A percentile compares a stretch with the other conserved stretches of the same genome.
These are phyloP conservation scores for Aspergillus sparsus DNA, from an alignment of 495 filamentous ascomycete species.

Conservation along the genomic window DNA sequence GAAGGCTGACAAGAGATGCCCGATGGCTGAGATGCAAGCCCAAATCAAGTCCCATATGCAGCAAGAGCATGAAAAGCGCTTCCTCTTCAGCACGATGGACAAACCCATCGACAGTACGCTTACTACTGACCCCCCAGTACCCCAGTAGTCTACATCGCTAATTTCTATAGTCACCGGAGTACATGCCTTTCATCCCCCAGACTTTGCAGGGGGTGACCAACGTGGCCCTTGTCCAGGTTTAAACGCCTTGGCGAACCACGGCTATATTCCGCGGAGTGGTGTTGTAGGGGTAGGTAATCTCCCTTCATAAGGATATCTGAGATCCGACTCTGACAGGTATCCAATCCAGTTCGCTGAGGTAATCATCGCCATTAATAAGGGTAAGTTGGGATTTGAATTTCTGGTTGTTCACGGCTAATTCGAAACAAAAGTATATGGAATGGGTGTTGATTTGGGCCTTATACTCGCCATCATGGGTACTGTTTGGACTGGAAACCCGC, in stretches of 20 bases:
- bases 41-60: not conserved
- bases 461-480: conserved; percentile 54
- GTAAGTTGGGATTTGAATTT: conserved; percentile 9
- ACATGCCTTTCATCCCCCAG: conserved; percentile 42
- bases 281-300: conserved; percentile 34
- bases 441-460: conserved; percentile 52
- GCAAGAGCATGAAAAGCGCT: conserved; percentile 28
- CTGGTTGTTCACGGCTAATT: not conserved
- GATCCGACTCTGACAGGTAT: not conserved
- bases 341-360: conserved; percentile 29
- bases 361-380: conserved; percentile 34
- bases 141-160: not conserved
- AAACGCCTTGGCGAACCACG: conserved; percentile 56
- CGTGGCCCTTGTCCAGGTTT: conserved; percentile 54
- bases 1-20: conserved; percentile 26
- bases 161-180: conserved; percentile 34
- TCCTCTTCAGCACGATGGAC: conserved; percentile 30
- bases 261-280: conserved; percentile 56
- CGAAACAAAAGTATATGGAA: conserved; percentile 43
- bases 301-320: not conserved
- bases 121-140: not conserved
- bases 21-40: conserved; percentile 23
- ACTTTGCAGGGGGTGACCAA: conserved; percentile 39
- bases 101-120: conserved; percentile 33
- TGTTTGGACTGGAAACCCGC: conserved; percentile 49